phyloP scores from a whole-genome alignment of 352 stramenopile species.

The Phytophthora palmivora region DNA sequence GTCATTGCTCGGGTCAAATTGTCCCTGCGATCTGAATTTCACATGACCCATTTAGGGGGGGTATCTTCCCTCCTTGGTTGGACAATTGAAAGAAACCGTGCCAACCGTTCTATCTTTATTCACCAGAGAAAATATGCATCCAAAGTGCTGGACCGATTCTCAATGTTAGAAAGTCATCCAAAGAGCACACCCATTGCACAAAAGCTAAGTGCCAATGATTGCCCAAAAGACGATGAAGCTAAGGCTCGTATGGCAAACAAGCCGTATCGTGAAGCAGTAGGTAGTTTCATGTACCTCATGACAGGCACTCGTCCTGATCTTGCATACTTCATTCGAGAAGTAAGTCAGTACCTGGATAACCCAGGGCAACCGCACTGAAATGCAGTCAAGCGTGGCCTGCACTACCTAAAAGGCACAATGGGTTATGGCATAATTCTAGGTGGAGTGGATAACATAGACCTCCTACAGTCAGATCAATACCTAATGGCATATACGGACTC shows the following conservation, averaged over 20 bases:
- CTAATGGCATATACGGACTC: no score
- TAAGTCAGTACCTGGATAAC: constrained; percentile 9
- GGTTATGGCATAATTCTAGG: no score
- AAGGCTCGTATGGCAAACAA: no score
- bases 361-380: constrained; percentile 6
- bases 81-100: constrained; percentile 6
- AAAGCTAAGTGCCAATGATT: constrained; percentile 2
- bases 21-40: no score
- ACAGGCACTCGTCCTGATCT: constrained; percentile 4
- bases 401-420: constrained; percentile 12
- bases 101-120: not conserved
- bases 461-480: no score
- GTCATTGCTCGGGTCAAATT: constrained; percentile 9
- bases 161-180: no score
- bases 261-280: constrained; percentile 7
- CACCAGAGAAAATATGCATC: no score
- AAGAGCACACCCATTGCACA: not conserved
- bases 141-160: not conserved
- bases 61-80: constrained; percentile 10
- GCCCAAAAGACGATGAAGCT: not conserved
- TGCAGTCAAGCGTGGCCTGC: constrained; percentile 1
- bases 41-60: constrained; percentile 11
- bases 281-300: constrained; percentile 17
- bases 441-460: no score
- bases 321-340: no score